Conservation (phyloP, 2,329 filamentous ascomycete genomes). For the Waltergamsia citrina region DNA sequence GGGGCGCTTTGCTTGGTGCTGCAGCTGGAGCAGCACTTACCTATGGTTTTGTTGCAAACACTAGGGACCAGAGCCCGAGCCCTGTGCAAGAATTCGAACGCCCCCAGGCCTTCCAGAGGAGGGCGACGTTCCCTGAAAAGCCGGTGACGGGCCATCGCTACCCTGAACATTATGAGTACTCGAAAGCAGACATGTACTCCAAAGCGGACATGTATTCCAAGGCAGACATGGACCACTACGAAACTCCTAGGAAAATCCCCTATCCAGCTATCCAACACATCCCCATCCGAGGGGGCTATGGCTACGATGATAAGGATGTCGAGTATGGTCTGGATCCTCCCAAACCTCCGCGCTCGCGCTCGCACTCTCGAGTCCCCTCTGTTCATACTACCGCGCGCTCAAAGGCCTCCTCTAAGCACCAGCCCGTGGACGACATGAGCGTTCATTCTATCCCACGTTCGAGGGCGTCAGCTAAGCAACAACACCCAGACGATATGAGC, state of each 20-base stretch:
- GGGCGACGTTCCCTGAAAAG: slow-evolving; percentile 5
- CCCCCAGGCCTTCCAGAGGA: not conserved
- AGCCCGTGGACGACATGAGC: too few relatives aligned
- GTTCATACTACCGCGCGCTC: too few relatives aligned
- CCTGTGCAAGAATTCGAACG: not conserved
- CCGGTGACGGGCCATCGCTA: slow-evolving; percentile 1
- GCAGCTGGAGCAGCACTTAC: slow-evolving; percentile 56
- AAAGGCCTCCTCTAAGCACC: too few relatives aligned
- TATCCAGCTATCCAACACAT: not conserved
- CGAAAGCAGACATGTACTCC: not conserved
- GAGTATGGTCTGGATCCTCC: slow-evolving; percentile 3
- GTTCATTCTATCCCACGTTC: too few relatives aligned
- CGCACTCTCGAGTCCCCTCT: not conserved
- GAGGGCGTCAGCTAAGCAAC: too few relatives aligned
- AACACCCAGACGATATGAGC: too few relatives aligned
- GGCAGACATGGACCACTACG: too few relatives aligned
- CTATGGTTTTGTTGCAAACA: slow-evolving; percentile 53
- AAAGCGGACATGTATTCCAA: too few relatives aligned
- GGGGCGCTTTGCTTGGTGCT: slow-evolving; percentile 70
- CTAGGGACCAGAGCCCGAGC: slow-evolving; percentile 23
- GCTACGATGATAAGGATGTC: slow-evolving; percentile 3
- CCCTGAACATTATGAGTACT: not conserved
- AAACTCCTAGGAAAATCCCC: slow-evolving; percentile 1
- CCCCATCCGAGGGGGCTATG: slow-evolving; percentile 1
- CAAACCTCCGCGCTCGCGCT: not conserved